Evolutionary conservation across 441 rosid species (phyloP), one percentile per base, ranked within the genome.

Genomic region (Croton laevigatus): DNA sequence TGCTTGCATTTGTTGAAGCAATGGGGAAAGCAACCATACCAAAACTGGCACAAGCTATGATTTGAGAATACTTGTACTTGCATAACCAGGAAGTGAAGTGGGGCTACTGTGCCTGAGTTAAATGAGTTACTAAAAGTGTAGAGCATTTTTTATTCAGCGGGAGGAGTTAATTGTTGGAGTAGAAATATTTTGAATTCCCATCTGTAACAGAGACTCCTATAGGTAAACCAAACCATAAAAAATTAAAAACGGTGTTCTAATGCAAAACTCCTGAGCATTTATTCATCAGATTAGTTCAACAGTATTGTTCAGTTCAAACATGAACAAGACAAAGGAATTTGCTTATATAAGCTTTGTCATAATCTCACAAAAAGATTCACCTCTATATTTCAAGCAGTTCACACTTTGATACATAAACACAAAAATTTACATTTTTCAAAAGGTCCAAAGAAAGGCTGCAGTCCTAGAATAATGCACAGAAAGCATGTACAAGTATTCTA

Each of bases 11-110:
- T 86, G 49, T 70, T 95, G 81, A 91, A 94, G 88, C 84, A 81
- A 63, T 84, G 87, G 82, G 99, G 99, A 68, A 95, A 95, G 86
- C 95, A 91, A 76, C 99, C 91, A 10, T 89, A 88, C 75, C 93
- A 84, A 68, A 87, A 88, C 79, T 86, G 91, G 90, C 97, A 86
- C 78, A 91, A 91, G 68, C 72, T 81, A 62, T 95, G 85, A 89
- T 65, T 11, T 19, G 46, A 60, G 9, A 3, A 3, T 44, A 62
- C 60, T n/a, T n/a, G n/a, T n/a, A n/a, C n/a, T n/a, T 48, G 14
- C 48, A 16, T 16, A 49, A 48, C n/a, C n/a, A n/a, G 44, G 23
- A 65, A 48, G 55, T 22, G 23, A 4, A 14, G 32, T n/a, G 16
- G 67, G 3, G 65, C 12, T 8, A 1, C 62, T 36, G 32, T 12